Evolutionary conservation across 805 yeast species (phyloP).

Genomic region (Priceomyces medius): DNA sequence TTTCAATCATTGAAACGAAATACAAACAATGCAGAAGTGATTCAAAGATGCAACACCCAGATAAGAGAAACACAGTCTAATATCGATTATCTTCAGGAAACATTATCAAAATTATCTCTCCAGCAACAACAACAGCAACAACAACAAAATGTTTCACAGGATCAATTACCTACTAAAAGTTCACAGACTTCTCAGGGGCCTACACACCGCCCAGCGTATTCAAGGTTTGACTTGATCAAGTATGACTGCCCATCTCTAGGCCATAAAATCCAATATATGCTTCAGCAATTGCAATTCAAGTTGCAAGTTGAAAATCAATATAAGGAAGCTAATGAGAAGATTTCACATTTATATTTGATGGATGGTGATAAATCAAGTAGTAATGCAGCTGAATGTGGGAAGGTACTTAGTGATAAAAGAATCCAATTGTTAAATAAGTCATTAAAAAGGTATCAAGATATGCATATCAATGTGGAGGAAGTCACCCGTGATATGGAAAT

Average conservation of each 20-base stretch:
- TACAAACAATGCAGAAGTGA: slow-evolving; percentile 77
- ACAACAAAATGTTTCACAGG: slow-evolving; percentile 5
- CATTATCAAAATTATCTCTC: slow-evolving; percentile 57
- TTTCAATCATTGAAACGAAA: slow-evolving; percentile 77
- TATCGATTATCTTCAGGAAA: slow-evolving; percentile 81
- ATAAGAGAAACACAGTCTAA: slow-evolving; percentile 90
- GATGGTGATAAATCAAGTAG: slow-evolving; percentile 89
- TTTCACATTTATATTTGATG: slow-evolving; percentile 77
- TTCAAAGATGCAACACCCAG: slow-evolving; percentile 85
- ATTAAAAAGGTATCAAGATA: slow-evolving; percentile 82
- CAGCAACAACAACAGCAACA: slow-evolving; percentile 1
- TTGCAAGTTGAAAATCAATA: slow-evolving; percentile 92
- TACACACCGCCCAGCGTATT: slow-evolving; percentile 45
- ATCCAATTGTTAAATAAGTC: slow-evolving; percentile 81
- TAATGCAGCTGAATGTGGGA: slow-evolving; percentile 86
- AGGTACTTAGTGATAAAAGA: slow-evolving; percentile 78
- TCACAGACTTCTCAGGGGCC: slow-evolving; percentile 5
- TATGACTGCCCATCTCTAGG: slow-evolving; percentile 94
- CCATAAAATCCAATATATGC: slow-evolving; percentile 91
- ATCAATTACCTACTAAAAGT: slow-evolving; percentile 11
- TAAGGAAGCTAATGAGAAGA: slow-evolving; percentile 86
- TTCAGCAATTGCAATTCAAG: slow-evolving; percentile 91
- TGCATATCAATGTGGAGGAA: slow-evolving; percentile 73
- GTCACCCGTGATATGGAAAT: slow-evolving; percentile 64
- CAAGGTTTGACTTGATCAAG: slow-evolving; percentile 78